Conservation (phyloP, 2,329 filamentous ascomycete genomes). For the Trichoderma aggressivum region DNA sequence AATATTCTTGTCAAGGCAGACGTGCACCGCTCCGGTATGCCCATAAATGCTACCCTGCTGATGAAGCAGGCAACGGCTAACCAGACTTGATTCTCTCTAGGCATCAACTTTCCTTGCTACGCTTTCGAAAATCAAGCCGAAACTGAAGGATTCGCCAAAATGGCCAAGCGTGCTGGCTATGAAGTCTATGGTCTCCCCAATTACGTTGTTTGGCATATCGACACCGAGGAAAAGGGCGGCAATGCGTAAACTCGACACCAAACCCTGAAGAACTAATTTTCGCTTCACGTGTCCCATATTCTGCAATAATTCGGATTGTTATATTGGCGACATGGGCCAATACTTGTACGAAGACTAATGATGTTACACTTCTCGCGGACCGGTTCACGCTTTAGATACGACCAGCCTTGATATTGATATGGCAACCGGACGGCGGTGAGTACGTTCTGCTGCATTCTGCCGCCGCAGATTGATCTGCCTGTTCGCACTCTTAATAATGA, state of each 20-base stretch:
- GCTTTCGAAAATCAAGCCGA: slow-evolving; percentile 98
- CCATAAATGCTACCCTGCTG: not conserved
- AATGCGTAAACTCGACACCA: slow-evolving; percentile 52
- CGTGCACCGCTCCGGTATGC: slow-evolving; percentile 84
- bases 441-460: slow-evolving; percentile 16
- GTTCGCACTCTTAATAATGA: slow-evolving; percentile 1
- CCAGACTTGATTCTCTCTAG: slow-evolving; percentile 41
- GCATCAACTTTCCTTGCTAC: slow-evolving; percentile 96
- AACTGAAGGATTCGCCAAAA: slow-evolving; percentile 97
- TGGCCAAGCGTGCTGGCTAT: slow-evolving; percentile 95
- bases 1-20: slow-evolving; percentile 98
- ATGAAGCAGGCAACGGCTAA: slow-evolving; percentile 25
- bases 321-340: slow-evolving; percentile 20
- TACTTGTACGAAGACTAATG: slow-evolving; percentile 29
- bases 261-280: not conserved
- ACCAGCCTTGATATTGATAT: slow-evolving; percentile 16
- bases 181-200: slow-evolving; percentile 90
- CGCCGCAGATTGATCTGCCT: slow-evolving; percentile 8
- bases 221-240: slow-evolving; percentile 90
- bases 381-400: slow-evolving; percentile 11
- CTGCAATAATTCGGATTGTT: slow-evolving; percentile 20
- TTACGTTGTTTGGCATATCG: slow-evolving; percentile 98
- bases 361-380: slow-evolving; percentile 22
- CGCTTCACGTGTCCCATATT: slow-evolving; percentile 26
- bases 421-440: slow-evolving; percentile 10